Evolutionary conservation across 2,329 filamentous ascomycete genomes (phyloP), one percentile per base, ranked within the genome.

Genomic region (Rhynchosporium agropyri): DNA sequence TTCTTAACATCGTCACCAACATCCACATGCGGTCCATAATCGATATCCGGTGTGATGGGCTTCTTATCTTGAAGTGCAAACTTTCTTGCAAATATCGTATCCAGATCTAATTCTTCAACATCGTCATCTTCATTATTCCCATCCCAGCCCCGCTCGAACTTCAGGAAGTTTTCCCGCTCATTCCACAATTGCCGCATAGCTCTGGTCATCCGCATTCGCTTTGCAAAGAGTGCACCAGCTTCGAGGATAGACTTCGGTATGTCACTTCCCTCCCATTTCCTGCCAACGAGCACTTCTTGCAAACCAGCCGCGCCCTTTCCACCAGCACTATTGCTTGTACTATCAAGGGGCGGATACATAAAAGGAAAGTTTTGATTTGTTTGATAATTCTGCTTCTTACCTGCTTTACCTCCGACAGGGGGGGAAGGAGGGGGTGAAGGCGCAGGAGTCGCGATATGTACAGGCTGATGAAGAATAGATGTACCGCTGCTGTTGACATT

Each of bases 281-380:
- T 86, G 13, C 91, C 91, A 3, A 96, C 91, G 28, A 96, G 80
- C 20, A 85, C 77, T 69, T 94, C 90, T 74, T 97, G 91, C 50
- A 93, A 77, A 48, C 90, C 90, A 5, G 92, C 90, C 26, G 84
- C 85, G 12, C 93, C 93, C 74, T 96, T 97, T 0, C 94, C 94
- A 57, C 95, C 94, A 43, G 94, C 88, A 69, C 89, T 90, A 73
- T 96, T 97, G 77, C 92, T 97, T 29, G 87, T 89, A 65, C 88
- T 89, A 76, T 97, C 94, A 20, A 97, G 80, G 1, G 95, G 95
- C 1, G 95, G 95, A 70, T 99, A 99, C 79, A 99, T 87, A 73
- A 99, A 98, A 0, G 95, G 95, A 68, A 99, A 98, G 74, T 97
- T 95, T 71, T 99, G 95, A 73, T 99, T 99, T 0, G 95, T 99